Evolutionary conservation across 2,329 filamentous ascomycete genomes (phyloP).

Genomic region (Fusarium praegraminearum): DNA sequence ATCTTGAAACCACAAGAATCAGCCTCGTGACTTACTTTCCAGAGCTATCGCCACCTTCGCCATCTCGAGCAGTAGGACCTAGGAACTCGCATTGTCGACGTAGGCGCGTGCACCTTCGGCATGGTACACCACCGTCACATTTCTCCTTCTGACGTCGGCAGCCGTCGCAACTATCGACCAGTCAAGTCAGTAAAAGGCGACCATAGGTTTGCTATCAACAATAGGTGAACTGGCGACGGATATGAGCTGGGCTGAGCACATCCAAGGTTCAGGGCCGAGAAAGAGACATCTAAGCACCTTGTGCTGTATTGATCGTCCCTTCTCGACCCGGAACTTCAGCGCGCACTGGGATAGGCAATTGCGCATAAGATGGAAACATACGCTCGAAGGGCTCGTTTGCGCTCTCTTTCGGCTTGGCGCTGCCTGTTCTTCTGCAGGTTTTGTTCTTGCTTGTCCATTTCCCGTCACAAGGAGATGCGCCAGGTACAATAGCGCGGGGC

Average conservation of each 20-base stretch:
- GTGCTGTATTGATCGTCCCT: slow-evolving; percentile 9
- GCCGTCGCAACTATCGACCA: slow-evolving; percentile 61
- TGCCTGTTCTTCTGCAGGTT: slow-evolving; percentile 48
- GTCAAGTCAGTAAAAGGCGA: slow-evolving; percentile 19
- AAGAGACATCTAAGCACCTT: background rate
- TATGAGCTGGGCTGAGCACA: slow-evolving; percentile 10
- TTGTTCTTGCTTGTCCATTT: slow-evolving; percentile 49
- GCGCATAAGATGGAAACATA: slow-evolving; percentile 27
- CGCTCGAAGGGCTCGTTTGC: slow-evolving; percentile 48
- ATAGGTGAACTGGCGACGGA: background rate
- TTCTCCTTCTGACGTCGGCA: slow-evolving; percentile 68
- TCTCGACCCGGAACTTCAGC: slow-evolving; percentile 2
- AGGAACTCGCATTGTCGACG: slow-evolving; percentile 64
- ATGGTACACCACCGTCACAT: slow-evolving; percentile 67
- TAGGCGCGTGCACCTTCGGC: slow-evolving; percentile 64
- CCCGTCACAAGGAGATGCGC: slow-evolving; percentile 44
- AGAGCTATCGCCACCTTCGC: slow-evolving; percentile 45
- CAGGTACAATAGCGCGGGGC: slow-evolving; percentile 43
- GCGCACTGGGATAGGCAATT: slow-evolving; percentile 1
- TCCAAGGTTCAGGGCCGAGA: slow-evolving; percentile 11
- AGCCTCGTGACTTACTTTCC: slow-evolving; percentile 28
- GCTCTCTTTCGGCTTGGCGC: slow-evolving; percentile 49
- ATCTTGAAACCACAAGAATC: background rate
- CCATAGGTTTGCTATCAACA: background rate
- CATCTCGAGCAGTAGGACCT: slow-evolving; percentile 50